Base-by-base conservation (phyloP, 148 eudicot genomes). In the Cornus florida region DNA sequence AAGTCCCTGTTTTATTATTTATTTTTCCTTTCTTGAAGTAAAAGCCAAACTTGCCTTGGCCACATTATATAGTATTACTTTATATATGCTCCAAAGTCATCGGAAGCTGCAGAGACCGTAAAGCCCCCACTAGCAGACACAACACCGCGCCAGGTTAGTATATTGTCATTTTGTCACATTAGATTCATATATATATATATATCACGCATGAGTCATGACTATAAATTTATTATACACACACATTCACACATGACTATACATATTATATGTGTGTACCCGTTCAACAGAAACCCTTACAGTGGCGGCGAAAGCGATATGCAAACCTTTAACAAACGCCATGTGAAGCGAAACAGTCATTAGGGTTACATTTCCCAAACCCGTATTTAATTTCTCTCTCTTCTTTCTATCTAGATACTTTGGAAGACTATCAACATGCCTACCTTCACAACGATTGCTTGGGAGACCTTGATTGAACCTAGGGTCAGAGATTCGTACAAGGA, bases 391-490 rank as follows among this genome's bases (percentile, higher is more conserved):
- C 65, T 78, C 48, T 28, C 41, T 10, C 24, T 50, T 35, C 72
- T 79, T 64, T n/a, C 33, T 66, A 20, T 68, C 19, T 62, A 24
- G 38, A 38, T 23, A 33, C 3, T 28, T 69, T 14, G 39, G 17
- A 7, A 48, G 53, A 11, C 10, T 17, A 1, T 19, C 5, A 70
- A 19, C 5, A 87, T 87, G 90, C 90, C 90, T 1, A 85, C 88
- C 13, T 85, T 72, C 50, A 74, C 88, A 8, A 77, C 76, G 0
- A 69, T 87, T 2, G 84, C 84, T 0, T 70, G 82, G 78, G 86
- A 85, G 72, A 85, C 71, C 59, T 56, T 85, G 7, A 41, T 85
- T 43, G 86, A 87, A 12, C 83, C 86, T 8, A 53, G 71, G 50
- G 31, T 67, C 19, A 78, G 71, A 39, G 75, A 68, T 31, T 74